Conservation (phyloP, 176 grass and related monocot genomes). For the Oryza glumipatula region DNA sequence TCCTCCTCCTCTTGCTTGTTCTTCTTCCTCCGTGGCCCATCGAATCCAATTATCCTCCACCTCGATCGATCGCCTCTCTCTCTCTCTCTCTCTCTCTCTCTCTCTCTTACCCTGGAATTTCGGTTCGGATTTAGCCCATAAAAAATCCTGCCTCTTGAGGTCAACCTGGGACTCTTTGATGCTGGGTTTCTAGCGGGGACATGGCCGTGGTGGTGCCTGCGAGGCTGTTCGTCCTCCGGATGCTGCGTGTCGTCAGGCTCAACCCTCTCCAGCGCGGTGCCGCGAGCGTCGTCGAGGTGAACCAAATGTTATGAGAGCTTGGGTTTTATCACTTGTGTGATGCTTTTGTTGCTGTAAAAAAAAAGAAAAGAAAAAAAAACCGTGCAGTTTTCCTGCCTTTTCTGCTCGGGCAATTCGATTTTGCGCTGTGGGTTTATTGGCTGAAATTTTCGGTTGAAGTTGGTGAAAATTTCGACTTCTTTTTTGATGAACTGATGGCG, state of each 20-base stretch:
- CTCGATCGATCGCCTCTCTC: conserved; percentile 1
- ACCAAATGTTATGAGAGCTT: neutral
- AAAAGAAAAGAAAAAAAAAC: neutral
- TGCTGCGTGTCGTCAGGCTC: conserved; percentile 33
- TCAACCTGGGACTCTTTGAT: neutral
- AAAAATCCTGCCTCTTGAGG: conserved; percentile 16
- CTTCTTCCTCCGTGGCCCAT: conserved; percentile 45
- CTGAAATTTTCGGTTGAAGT: conserved; percentile 31
- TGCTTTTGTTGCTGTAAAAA: neutral
- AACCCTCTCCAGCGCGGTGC: conserved; percentile 18
- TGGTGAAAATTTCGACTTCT: conserved; percentile 32
- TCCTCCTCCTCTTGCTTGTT: neutral
- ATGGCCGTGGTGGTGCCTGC: conserved; percentile 33
- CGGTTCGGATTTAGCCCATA: neutral
- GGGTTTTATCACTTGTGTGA: neutral
- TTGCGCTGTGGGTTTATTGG: neutral
- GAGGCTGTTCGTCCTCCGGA: conserved; percentile 27
- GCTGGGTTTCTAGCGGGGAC: conserved; percentile 5
- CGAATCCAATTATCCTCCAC: conserved; percentile 57
- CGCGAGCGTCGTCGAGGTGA: conserved; percentile 29
- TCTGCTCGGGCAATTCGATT: neutral
- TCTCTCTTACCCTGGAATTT: neutral
- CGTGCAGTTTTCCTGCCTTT: neutral
- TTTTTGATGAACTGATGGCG: conserved; percentile 38
- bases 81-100: neutral